Evolutionary conservation across 169 alveolate species (phyloP), one percentile per base, ranked within the genome.

Genomic region (Ophryocystis elektroscirrha): DNA sequence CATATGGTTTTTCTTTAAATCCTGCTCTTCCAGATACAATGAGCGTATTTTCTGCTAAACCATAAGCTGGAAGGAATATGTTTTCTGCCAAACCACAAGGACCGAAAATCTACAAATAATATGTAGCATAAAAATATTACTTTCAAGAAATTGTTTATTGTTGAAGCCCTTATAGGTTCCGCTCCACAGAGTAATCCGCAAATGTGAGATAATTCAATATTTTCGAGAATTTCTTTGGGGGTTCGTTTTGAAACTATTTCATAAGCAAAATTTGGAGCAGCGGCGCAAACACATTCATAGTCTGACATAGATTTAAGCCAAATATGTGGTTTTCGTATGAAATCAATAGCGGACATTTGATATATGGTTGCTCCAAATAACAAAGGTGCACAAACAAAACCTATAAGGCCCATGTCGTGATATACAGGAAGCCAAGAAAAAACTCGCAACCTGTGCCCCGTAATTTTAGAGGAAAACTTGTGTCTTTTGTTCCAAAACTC

Each of bases 251-350:
- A 42, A n/a, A 57, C 61, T 20, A 69, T 58, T 28, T 59, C 78
- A 30, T 65, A 69, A n/a, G 76, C 78, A 49, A 69, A 69, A 38
- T 69, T 69, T 19, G 78, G 78, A 15, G 78, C 78, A 5, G 67
- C 78, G 43, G 71, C 50, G 51, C 55, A 48, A 18, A 53, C 43
- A 53, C 73, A 65, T 9, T 65, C 54, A 45, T 65, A 65, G 36
- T 65, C 53, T 41, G 60, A 55, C 76, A 69, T 59, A 28, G 62
- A 56, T 32, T 65, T 63, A 4, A 69, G 66, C 78, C 78, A 69
- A 7, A 65, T 38, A 39, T 65, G 52, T 9, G 78, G 78, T 22
- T 58, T 51, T 15, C 65, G 45, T n/a, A 69, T 69, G 52, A 69
- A 69, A 51, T 65, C 74, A 28, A 65, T 50, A n/a, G 78, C 75